phyloP scores from a whole-genome alignment of 306 rosid genomes.

The Acacia acuminata region DNA sequence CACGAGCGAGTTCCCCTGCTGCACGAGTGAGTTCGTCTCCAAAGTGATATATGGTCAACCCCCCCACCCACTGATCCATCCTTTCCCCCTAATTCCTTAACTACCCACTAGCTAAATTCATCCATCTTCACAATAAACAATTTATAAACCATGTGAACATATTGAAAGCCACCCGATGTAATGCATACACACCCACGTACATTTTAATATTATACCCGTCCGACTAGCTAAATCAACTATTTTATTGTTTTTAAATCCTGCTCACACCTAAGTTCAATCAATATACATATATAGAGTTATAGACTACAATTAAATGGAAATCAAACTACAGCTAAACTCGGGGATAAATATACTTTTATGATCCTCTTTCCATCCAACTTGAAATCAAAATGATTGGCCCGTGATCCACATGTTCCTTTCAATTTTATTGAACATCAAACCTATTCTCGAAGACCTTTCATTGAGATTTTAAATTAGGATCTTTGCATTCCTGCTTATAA shows the following conservation, averaged over 20 bases:
- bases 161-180: neutral
- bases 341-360: neutral
- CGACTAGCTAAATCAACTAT: neutral
- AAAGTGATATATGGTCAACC: neutral
- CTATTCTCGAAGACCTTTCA: neutral
- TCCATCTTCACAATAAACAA: neutral
- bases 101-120: neutral
- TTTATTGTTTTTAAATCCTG: slow-evolving; percentile 13
- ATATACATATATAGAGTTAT: too few species aligned
- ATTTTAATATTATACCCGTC: neutral
- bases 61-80: neutral
- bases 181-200: neutral
- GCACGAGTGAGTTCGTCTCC: slow-evolving; percentile 2
- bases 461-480: neutral
- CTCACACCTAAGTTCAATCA: neutral
- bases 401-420: slow-evolving; percentile 1
- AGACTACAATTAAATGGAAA: neutral
- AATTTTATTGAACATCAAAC: neutral
- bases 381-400: neutral
- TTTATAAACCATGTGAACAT: neutral
- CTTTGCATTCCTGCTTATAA: neutral
- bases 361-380: neutral
- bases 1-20: too few species aligned
- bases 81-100: slow-evolving; percentile 7
- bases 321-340: neutral